Evolutionary conservation across 108 stramenopile genomes (phyloP).

Genomic region (Nitzschia putrida): DNA sequence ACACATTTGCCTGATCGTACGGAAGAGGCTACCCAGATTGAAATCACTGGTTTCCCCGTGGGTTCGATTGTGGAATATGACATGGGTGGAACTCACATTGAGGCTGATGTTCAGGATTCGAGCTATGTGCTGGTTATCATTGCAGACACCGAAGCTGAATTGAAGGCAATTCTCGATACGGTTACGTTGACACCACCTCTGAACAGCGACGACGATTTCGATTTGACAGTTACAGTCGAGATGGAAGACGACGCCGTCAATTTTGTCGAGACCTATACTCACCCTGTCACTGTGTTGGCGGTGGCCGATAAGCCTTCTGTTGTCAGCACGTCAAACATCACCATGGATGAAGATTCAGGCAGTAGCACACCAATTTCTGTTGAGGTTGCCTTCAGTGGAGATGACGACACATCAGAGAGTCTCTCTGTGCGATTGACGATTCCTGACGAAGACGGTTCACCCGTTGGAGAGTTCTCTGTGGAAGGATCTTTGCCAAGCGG

Average conservation of each 20-base stretch:
- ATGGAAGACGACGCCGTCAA: slow-evolving; percentile 4
- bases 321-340: background rate
- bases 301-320: slow-evolving; percentile 11
- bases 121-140: background rate
- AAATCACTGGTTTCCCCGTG: slow-evolving; percentile 7
- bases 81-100: background rate
- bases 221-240: slow-evolving; percentile 6
- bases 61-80: background rate
- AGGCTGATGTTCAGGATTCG: background rate
- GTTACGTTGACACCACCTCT: background rate
- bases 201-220: slow-evolving; percentile 4
- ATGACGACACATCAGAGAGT: background rate
- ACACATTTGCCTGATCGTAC: background rate
- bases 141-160: slow-evolving; percentile 3
- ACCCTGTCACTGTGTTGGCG: background rate
- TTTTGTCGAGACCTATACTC: background rate
- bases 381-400: background rate
- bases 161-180: background rate
- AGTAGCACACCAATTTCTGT: background rate
- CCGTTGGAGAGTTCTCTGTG: background rate
- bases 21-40: slow-evolving; percentile 1
- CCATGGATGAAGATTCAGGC: background rate
- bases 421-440: slow-evolving; percentile 11
- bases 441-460: background rate
- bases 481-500: background rate